Base-by-base conservation (phyloP, 345 rosid genomes). In the Isatis tinctoria region DNA sequence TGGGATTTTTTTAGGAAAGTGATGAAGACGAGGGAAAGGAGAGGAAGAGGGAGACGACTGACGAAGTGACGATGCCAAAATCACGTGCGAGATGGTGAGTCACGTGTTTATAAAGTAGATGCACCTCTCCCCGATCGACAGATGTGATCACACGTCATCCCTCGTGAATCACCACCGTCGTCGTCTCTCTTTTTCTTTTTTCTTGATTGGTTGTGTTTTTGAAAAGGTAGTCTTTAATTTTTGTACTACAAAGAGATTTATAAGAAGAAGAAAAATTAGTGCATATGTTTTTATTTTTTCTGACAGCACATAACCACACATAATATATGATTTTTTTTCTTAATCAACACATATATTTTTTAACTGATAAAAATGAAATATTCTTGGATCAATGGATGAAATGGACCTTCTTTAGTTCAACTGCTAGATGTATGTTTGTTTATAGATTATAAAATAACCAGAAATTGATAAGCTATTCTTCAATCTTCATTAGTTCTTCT, bases 41-140 rank as follows among this genome's bases (percentile, higher is more conserved):
- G 66, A 49, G 14, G 48, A 54, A 26, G 69, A 33, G 37, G 22
- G 78, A 59, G 73, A 75, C 63, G 79, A 75, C 45, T 67, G 78
- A 74, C 54, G 8, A 60, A 60, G 68, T 67, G 74, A 70, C 37
- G 76, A 69, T 61, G 73, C 18, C 47, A 11, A 37, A 53, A 52
- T 78, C 81, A 73, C 77, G 77, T 78, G 81, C 70, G 82, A 69
- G 48, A 39, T 35, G 79, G 72, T 74, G 82, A 72, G 73, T 88
- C 91, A 88, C 91, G 91, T 89, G 94, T 74, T 74, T 48, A 11
- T 3, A 68, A 64, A 74, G 65, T 43, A 69, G 62, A 62, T 76
- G 37, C 80, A 80, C 88, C 88, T 82, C 88, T 79, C 84, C 56
- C 32, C 70, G 77, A 52, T 84, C n/a, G 80, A 81, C 90, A 85